Evolutionary conservation across 2,329 filamentous ascomycete genomes (phyloP).

Genomic region (Diaporthe citrichinensis): DNA sequence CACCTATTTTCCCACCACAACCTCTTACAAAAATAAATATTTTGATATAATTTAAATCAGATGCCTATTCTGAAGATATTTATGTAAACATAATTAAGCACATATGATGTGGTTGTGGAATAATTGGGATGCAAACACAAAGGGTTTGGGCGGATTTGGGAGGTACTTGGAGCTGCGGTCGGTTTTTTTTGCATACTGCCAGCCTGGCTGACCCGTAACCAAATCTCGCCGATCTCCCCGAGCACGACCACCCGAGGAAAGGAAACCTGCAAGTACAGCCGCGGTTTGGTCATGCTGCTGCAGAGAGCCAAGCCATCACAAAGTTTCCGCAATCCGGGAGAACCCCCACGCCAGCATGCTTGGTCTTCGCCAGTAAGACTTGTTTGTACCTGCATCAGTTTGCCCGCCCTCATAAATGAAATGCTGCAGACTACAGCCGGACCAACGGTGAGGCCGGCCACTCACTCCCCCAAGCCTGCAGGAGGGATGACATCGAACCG

Average conservation of each 20-base stretch:
- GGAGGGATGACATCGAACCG: not conserved
- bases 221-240: constrained; percentile 15
- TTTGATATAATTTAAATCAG: too few species aligned
- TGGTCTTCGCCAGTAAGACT: not conserved
- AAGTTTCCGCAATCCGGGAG: constrained; percentile 5
- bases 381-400: constrained; percentile 22
- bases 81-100: too few species aligned
- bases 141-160: too few species aligned
- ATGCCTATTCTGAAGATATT: too few species aligned
- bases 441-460: not conserved
- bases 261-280: not conserved
- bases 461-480: not conserved
- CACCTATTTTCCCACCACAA: too few species aligned
- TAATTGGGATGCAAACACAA: too few species aligned
- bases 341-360: constrained; percentile 16
- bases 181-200: too few species aligned
- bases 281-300: not conserved
- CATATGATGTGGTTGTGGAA: too few species aligned
- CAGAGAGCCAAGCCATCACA: constrained; percentile 15
- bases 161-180: too few species aligned
- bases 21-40: too few species aligned
- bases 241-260: not conserved
- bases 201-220: constrained; percentile 7
- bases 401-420: not conserved
- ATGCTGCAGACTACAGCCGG: not conserved